Evolutionary conservation across 1,139 yeast species (phyloP), one percentile per base, ranked within the genome.

Genomic region (Hanseniaspora sp.): DNA sequence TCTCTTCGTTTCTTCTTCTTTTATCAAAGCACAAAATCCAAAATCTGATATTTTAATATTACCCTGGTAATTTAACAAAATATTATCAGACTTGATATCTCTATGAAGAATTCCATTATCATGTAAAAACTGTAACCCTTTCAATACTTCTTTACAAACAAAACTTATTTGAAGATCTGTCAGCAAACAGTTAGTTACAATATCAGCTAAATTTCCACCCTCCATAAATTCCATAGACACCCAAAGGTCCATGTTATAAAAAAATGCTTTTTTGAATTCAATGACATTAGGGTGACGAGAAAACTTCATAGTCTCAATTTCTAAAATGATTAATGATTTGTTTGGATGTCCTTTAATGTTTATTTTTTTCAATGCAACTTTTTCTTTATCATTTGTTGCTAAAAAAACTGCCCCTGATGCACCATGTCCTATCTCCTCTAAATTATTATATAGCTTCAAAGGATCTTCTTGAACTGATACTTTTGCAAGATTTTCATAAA

Each of bases 191-290:
- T 88, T 94, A 0, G 96, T 87, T 7, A 92, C 96, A 54, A 92
- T 95, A 68, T 92, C 97, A 0, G 98, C 92, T 60, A 92, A 73
- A 1, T 95, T 83, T 2, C 98, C 98, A 58, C 97, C 98, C 68
- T 90, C 96, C 97, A 92, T 90, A 66, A 86, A 90, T 69, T 90
- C 97, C 98, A 92, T 92, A 23, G 90, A 80, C 15, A 92, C 96
- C 97, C 97, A 92, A 57, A 92, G 73, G 61, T 87, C 95, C 41
- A 80, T 71, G 56, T 79, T 78, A 47, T 84, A 70, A 55, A 90
- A 70, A 64, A 81, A 90, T 0, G 96, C 83, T 63, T 88, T 95
- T 59, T 90, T 79, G 64, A 85, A 92, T 68, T 90, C 90, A 56
- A 90, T 97, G 69, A 90, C 90, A 64, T 90, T 90, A 40, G 86